Base-by-base conservation (phyloP, 2,329 filamentous ascomycete species). In the Colletotrichum paranaense region DNA sequence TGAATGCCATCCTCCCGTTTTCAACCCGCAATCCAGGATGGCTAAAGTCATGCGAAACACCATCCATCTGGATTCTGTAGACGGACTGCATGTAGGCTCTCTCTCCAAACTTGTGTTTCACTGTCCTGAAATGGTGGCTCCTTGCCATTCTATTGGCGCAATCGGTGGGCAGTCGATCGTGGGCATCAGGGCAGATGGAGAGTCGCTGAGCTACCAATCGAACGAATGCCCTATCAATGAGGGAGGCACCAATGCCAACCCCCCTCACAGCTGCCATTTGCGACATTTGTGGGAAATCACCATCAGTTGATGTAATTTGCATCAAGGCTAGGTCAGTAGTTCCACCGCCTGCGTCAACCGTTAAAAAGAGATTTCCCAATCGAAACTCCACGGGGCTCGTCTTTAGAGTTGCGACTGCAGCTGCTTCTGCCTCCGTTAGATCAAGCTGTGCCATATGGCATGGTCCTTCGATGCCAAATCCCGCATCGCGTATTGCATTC, bases 341-440 rank as follows among this genome's bases (percentile, higher is more conserved):
- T 1, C 86, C 85, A 4, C 85, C 86, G 0, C 86, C 85, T 0
- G 85, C 85, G 28, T 87, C 85, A 9, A 86, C 82, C 0, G 83
- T 82, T 3, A 87, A 74, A 63, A 87, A 86, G 9, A 86, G 78
- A 52, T 82, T 82, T 28, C 81, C 84, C 22, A 77, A 70, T 8
- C 77, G 68, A 67, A 87, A 85, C 30, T 67, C 75, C 32, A 86
- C 76, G 5, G 84, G 78, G 14, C 82, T 82, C 19, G 82, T 82
- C 76, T 86, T 86, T 68, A 86, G 81, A 0, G 85, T 86, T 0
- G 84, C 84, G 6, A 87, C 85, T 1, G 86, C 84, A 2, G 86
- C 86, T 0, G 86, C 85, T 73, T 87, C 85, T 2, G 86, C 84
- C 74, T 87, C 86, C 5, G 86, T 87, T 56, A 88, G 79, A 59